Evolutionary conservation across 2,329 filamentous ascomycete genomes (phyloP).

Genomic region (Xylariales sp.): DNA sequence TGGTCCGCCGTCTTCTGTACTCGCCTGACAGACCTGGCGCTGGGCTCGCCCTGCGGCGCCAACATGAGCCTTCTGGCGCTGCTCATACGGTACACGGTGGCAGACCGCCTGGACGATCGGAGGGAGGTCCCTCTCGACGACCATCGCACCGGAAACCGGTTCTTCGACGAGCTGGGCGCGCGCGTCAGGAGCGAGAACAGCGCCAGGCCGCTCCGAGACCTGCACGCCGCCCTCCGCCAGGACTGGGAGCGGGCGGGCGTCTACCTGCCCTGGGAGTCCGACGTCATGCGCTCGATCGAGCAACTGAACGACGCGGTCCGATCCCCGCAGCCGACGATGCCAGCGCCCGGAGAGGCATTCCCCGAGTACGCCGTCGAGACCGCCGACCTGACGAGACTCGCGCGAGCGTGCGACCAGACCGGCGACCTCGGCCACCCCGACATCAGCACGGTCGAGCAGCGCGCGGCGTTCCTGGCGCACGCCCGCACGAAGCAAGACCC

Average conservation of each 20-base stretch:
- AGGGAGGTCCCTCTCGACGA: slow-evolving; percentile 1
- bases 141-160: slow-evolving; percentile 2
- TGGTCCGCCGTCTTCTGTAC: slow-evolving; percentile 29
- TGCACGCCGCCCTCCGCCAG: slow-evolving; percentile 4
- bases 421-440: background rate
- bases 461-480: background rate
- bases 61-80: background rate
- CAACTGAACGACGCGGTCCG: slow-evolving; percentile 1
- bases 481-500: background rate
- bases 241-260: background rate
- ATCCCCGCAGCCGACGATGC: background rate
- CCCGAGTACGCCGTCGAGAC: slow-evolving; percentile 9
- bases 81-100: background rate
- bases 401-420: background rate
- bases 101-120: slow-evolving; percentile 23
- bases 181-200: background rate
- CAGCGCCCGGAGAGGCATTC: background rate
- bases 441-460: background rate
- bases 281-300: slow-evolving; percentile 12
- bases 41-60: slow-evolving; percentile 12
- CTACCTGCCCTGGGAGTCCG: background rate
- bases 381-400: background rate
- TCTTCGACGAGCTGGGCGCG: slow-evolving; percentile 1
- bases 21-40: slow-evolving; percentile 16
- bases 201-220: slow-evolving; percentile 4